Conservation (phyloP, 139 green algal genomes). For the Micractinium conductrix region DNA sequence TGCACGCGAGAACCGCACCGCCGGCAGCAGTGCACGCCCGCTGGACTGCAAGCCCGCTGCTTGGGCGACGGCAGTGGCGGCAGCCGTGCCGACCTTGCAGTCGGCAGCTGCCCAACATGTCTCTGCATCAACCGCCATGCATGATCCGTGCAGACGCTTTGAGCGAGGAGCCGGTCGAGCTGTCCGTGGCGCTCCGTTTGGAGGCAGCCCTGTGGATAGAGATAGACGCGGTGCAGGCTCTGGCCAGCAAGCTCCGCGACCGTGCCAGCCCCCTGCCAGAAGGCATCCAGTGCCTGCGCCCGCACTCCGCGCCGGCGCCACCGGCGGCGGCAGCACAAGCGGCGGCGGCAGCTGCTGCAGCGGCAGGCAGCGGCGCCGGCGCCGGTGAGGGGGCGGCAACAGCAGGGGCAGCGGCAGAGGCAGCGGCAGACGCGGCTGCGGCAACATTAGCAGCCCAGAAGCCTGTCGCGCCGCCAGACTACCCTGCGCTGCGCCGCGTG, state of each 20-base stretch:
- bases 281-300: conserved; percentile 54
- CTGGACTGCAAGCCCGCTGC: too few species aligned
- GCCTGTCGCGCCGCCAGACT: conserved; percentile 21
- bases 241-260: conserved; percentile 34
- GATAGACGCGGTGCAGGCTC: conserved; percentile 45
- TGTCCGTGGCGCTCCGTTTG: conserved; percentile 33
- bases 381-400: too few species aligned
- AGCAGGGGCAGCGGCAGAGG: background rate
- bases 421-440: background rate
- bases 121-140: too few species aligned
- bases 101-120: too few species aligned
- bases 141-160: background rate
- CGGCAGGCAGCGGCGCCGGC: background rate
- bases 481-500: conserved; percentile 28
- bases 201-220: conserved; percentile 53
- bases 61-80: too few species aligned
- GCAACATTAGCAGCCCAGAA: background rate
- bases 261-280: conserved; percentile 33
- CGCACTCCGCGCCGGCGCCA: too few species aligned
- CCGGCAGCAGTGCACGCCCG: too few species aligned
- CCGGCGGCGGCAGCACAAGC: too few species aligned
- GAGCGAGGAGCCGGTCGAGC: background rate
- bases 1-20: too few species aligned
- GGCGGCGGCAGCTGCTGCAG: conserved; percentile 6
- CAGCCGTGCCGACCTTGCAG: too few species aligned